These are phyloP conservation scores for Daucus carota DNA, from an alignment of 129 eudicot species.

Conservation along the genomic window DNA sequence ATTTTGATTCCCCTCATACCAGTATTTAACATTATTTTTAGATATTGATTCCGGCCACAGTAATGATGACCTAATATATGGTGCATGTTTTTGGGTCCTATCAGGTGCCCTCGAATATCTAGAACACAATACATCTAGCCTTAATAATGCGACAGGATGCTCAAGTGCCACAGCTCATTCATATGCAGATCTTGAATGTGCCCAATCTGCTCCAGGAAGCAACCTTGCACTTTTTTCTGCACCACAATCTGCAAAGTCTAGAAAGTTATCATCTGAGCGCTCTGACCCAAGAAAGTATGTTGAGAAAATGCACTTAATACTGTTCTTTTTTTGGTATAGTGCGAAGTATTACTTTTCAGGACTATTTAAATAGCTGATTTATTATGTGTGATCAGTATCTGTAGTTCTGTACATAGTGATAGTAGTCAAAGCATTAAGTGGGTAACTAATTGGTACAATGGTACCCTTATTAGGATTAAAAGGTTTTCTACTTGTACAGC, in stretches of 20 bases:
- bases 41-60: not conserved
- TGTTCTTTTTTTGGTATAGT: not conserved
- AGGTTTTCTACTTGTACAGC: not conserved
- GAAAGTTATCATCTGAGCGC: slow-evolving; percentile 68
- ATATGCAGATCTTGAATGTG: slow-evolving; percentile 53
- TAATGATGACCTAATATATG: not conserved
- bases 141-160: slow-evolving; percentile 25
- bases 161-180: slow-evolving; percentile 46
- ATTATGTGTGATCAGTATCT: too few relatives aligned
- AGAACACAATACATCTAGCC: slow-evolving; percentile 45
- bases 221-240: slow-evolving; percentile 47
- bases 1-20: not conserved
- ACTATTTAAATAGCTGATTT: not conserved
- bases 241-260: slow-evolving; percentile 74
- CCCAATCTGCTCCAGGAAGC: slow-evolving; percentile 56
- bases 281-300: slow-evolving; percentile 62
- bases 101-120: slow-evolving; percentile 34
- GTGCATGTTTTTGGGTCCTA: not conserved
- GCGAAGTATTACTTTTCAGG: not conserved
- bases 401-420: too few relatives aligned
- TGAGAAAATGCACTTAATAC: not conserved
- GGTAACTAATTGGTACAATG: not conserved
- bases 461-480: not conserved
- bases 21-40: not conserved
- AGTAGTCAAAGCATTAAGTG: not conserved